Base-by-base conservation (phyloP, 1,284 basidiomycete species). In the Volvariella surrecta region DNA sequence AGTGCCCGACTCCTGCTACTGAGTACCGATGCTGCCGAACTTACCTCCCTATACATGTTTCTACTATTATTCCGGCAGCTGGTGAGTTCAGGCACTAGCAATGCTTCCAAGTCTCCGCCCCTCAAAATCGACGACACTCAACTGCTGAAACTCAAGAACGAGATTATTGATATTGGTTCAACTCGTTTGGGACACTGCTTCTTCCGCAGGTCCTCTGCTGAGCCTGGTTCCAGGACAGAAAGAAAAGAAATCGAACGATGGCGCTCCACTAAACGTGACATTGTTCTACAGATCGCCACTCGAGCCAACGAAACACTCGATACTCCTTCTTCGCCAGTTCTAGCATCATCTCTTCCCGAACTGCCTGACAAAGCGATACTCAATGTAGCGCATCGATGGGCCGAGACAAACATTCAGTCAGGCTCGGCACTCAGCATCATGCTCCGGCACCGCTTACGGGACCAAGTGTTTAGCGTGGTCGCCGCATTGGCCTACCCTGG, bases 11-110 rank as follows among this genome's bases (percentile, higher is more conserved):
- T 96, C 22, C 67, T 74, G 41, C 72, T 75, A 30, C 76, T 89
- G 50, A 75, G 76, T 53, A 69, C 76, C 43, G 89, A 94, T 48
- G 79, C 82, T 0, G 73, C 80, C 35, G 89, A 95, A 55, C 69
- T 84, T 39, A 79, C 79, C 10, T 76, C 83, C 32, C 66, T 89
- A 42, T 87, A 85, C 65, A 83, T 90, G 77, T 76, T 90, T 52
- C 67, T 89, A 28, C 68, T 91, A 56, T 76, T 91, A 22, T 90
- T 82, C 60, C 78, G 87, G 39, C 87, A 90, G 57, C 75, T 85
- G 50, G 62, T 78, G 24, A 69, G 72, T 51, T 72, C 73, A 39
- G 62, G 68, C 49, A 20, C 40, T 60, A 52, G 47, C 57, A 6
- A 30, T 24, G 32, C 32, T 51, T 51, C 54, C 47, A 31, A 37